phyloP scores from a whole-genome alignment of 352 stramenopile genomes.

The Phytophthora podocarpi region DNA sequence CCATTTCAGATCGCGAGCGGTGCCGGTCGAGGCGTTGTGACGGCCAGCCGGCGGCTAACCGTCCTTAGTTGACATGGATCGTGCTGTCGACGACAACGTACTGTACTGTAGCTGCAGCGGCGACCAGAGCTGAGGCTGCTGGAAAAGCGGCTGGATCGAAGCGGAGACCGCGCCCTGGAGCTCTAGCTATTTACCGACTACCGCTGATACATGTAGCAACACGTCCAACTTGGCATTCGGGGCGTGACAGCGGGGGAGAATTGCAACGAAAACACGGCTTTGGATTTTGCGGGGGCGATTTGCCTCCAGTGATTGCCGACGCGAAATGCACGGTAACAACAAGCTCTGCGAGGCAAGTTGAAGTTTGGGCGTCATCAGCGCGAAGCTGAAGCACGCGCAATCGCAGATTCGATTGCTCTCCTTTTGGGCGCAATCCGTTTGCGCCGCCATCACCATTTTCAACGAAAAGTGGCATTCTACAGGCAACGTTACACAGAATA shows the following conservation, averaged over 20 bases:
- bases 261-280: neutral
- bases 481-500: too few relatives aligned
- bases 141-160: neutral
- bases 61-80: slow-evolving; percentile 4
- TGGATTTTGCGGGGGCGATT: slow-evolving; percentile 25
- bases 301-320: neutral
- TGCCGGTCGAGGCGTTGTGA: slow-evolving; percentile 19
- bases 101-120: neutral
- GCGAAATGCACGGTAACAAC: neutral
- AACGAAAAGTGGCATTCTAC: too few relatives aligned
- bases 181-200: neutral
- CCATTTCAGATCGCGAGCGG: slow-evolving; percentile 12
- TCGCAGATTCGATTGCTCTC: slow-evolving; percentile 13
- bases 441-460: neutral
- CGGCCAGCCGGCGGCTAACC: slow-evolving; percentile 4
- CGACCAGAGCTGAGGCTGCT: too few relatives aligned
- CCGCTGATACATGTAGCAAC: too few relatives aligned
- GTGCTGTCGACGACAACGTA: neutral
- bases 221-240: too few relatives aligned
- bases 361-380: slow-evolving; percentile 15
- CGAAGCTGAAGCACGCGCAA: slow-evolving; percentile 15
- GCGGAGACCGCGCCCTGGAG: neutral
- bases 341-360: slow-evolving; percentile 2
- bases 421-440: slow-evolving; percentile 12
- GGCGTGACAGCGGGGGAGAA: neutral